These are phyloP conservation scores for Aspergillus arachidicola DNA, from an alignment of 2,329 filamentous ascomycete species.

Conservation along the genomic window DNA sequence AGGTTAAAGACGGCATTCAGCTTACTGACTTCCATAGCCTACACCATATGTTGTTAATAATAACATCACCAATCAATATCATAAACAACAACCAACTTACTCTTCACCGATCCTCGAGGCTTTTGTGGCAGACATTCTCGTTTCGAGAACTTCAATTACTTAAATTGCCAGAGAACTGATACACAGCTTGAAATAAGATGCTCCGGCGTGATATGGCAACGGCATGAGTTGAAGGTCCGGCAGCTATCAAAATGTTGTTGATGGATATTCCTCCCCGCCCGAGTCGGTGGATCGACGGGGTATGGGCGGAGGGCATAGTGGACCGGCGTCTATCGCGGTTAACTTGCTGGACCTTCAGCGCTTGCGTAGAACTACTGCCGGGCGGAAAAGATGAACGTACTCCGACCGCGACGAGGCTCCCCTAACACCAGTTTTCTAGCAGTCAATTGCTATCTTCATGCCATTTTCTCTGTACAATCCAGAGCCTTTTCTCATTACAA, in stretches of 20 bases:
- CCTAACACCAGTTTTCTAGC: background rate
- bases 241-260: constrained; percentile 11
- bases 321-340: constrained; percentile 30
- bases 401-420: background rate
- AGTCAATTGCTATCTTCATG: background rate
- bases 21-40: constrained; percentile 89
- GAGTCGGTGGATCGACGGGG: constrained; percentile 19
- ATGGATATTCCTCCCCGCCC: constrained; percentile 22
- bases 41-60: constrained; percentile 36
- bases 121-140: constrained; percentile 60
- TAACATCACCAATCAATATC: constrained; percentile 1
- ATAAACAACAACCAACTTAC: constrained; percentile 51
- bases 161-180: background rate
- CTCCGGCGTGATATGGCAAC: background rate
- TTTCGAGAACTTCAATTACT: constrained; percentile 15
- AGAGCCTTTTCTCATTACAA: constrained; percentile 6
- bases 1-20: constrained; percentile 10
- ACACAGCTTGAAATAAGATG: too few species aligned
- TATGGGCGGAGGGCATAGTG: constrained; percentile 21
- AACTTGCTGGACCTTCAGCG: constrained; percentile 11
- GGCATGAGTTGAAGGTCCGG: background rate
- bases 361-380: constrained; percentile 9
- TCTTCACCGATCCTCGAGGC: constrained; percentile 73
- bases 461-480: background rate
- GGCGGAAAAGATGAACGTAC: background rate